Conservation (phyloP, 139 green algal genomes). For the Desmodesmus armatus region DNA sequence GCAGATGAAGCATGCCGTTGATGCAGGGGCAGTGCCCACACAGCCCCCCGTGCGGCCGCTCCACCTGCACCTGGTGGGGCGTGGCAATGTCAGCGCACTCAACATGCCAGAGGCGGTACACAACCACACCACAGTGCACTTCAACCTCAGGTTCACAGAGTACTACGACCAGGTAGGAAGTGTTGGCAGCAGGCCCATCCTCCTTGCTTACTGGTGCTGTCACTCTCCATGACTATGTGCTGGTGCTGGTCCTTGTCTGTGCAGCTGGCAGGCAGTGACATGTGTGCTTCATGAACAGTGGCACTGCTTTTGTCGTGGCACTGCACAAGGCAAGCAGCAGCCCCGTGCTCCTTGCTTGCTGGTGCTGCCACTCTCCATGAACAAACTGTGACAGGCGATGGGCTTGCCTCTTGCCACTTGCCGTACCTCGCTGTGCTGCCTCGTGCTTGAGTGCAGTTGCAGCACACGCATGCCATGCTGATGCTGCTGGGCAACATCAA, state of each 20-base stretch:
- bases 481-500: conserved; percentile 44
- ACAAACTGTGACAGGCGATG: too few relatives aligned
- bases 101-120: background rate
- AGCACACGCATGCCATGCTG: conserved; percentile 47
- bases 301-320: background rate
- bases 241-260: too few relatives aligned
- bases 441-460: too few relatives aligned
- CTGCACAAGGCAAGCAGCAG: background rate
- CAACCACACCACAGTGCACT: conserved; percentile 26
- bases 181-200: background rate
- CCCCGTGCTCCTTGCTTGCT: too few relatives aligned
- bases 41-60: background rate
- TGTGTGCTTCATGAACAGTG: too few relatives aligned
- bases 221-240: too few relatives aligned
- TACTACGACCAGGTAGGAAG: conserved; percentile 47
- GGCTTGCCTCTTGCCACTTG: too few relatives aligned
- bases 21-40: background rate
- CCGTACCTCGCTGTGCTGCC: too few relatives aligned
- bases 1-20: conserved; percentile 5
- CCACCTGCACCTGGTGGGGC: conserved; percentile 45
- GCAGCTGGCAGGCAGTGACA: too few relatives aligned
- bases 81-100: conserved; percentile 15
- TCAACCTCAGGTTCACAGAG: conserved; percentile 30
- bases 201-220: too few relatives aligned
- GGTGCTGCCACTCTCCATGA: background rate